Base-by-base conservation (phyloP, 163 green algal genomes). In the Prototheca cutis region DNA sequence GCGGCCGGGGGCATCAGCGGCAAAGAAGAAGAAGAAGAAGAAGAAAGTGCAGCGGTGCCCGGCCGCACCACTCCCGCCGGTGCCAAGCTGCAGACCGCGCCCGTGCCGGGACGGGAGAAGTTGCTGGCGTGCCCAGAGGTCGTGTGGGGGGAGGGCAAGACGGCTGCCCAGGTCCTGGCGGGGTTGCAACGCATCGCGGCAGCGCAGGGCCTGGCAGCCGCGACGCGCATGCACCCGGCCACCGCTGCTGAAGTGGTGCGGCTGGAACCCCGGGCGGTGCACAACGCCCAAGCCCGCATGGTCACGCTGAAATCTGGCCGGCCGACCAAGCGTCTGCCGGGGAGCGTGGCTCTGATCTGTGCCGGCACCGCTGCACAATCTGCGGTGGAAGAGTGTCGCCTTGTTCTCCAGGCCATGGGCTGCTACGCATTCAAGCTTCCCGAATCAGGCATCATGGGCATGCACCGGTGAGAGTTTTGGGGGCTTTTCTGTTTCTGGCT, bases 101-200 rank as follows among this genome's bases (percentile, higher is more conserved):
- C 36, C 10, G 36, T 13, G 36, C 10, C 10, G 10, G 36, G 36
- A 8, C 10, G 10, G 36, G 10, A 13, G 36, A 45, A 8, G 36
- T 21, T n/a, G 18, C 17, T 23, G 10, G 42, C 42, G 10, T 82
- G 79, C 40, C 81, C 81, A 4, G 77, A 92, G 56, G 78, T 92
- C 13, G 79, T 92, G 36, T 90, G 70, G 71, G 84, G 82, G 19
- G 67, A 74, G 28, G 80, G 78, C 52, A 92, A 92, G 70, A 76
- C 62, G 4, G 31, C 84, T 2, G 58, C 79, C 30, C 71, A 90
- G 62, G 78, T 92, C 5, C 77, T 71, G 2, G 58, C 62, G 18
- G 79, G 73, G 31, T 74, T 92, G 65, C 21, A 65, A 5, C 66
- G 62, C 47, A 61, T 90, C 13, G 71, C 75, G 0, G 58, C 76